Conservation (phyloP, 306 rosid species). For the Lathyrus oleraceus region DNA sequence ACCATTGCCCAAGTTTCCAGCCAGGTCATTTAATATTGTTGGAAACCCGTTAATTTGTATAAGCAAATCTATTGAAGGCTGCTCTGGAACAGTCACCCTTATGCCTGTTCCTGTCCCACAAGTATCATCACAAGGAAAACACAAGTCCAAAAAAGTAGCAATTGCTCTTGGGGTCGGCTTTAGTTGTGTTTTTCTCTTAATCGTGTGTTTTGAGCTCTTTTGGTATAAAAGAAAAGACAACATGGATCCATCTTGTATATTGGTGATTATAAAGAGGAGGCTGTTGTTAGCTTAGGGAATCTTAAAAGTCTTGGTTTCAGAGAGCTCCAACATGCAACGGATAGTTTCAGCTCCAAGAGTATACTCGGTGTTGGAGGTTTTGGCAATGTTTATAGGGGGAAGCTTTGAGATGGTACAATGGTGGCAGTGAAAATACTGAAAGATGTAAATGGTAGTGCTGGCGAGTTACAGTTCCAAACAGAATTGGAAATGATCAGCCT, state of each 20-base stretch:
- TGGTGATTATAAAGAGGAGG: constrained; percentile 72
- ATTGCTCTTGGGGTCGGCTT: too few species aligned
- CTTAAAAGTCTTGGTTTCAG: constrained; percentile 73
- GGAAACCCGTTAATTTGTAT: too few species aligned
- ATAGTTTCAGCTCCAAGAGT: constrained; percentile 72
- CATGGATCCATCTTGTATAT: constrained; percentile 58
- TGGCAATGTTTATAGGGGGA: constrained; percentile 90
- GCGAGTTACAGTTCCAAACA: constrained; percentile 86
- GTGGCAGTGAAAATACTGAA: constrained; percentile 95
- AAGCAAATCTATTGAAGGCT: too few species aligned
- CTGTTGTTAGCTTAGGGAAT: constrained; percentile 78
- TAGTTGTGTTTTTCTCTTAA: too few species aligned
- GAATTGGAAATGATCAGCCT: constrained; percentile 98
- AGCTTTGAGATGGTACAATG: constrained; percentile 74
- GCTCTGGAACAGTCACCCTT: too few species aligned
- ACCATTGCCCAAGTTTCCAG: constrained; percentile 86
- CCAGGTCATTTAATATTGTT: constrained; percentile 93
- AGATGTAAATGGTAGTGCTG: too few species aligned
- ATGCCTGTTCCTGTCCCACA: too few species aligned
- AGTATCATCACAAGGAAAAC: too few species aligned
- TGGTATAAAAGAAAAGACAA: constrained; percentile 67
- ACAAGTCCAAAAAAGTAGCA: too few species aligned
- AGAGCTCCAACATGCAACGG: constrained; percentile 85
- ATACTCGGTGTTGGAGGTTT: constrained; percentile 98
- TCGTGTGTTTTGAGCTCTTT: constrained; percentile 50